These are phyloP conservation scores for Lodderomyces orthopsilosis DNA, from an alignment of 1,139 yeast species.

Conservation along the genomic window DNA sequence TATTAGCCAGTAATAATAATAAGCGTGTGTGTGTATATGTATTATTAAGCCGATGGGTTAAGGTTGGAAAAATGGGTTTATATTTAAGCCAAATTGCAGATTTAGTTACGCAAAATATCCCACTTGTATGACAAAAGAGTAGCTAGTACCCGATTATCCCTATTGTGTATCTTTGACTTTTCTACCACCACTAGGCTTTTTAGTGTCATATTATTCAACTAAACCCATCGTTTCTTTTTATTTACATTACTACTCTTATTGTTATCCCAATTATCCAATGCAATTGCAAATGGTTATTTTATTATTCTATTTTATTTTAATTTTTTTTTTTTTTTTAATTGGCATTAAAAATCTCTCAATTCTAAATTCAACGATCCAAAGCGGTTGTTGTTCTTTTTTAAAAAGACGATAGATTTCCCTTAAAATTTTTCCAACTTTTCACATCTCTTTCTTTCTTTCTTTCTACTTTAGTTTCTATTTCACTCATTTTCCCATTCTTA, in stretches of 20 bases:
- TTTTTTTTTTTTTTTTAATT: conserved; percentile 7
- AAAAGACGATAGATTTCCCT: too few relatives aligned
- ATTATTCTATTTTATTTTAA: conserved; percentile 1
- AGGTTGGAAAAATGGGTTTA: too few relatives aligned
- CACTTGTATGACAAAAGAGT: not conserved
- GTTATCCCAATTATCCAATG: too few relatives aligned
- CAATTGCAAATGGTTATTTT: too few relatives aligned
- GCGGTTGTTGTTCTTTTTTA: too few relatives aligned
- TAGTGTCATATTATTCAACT: not conserved
- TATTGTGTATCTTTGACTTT: too few relatives aligned
- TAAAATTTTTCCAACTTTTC: conserved; percentile 1
- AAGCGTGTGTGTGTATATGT: not conserved
- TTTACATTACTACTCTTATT: not conserved
- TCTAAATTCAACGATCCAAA: too few relatives aligned
- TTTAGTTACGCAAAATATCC: not conserved
- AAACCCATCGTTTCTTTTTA: not conserved
- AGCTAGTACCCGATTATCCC: not conserved
- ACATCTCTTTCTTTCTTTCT: conserved; percentile 7
- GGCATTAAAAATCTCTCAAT: too few relatives aligned
- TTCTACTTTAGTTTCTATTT: conserved; percentile 6
- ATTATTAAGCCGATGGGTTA: not conserved
- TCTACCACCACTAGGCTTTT: not conserved
- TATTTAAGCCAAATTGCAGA: too few relatives aligned
- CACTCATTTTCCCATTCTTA: conserved; percentile 1
- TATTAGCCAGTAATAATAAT: not conserved